A percentile compares a stretch with the other conserved stretches of the same genome.
Conservation (phyloP, 176 grass and related monocot genomes). For the Hyparrhenia diplandra region DNA sequence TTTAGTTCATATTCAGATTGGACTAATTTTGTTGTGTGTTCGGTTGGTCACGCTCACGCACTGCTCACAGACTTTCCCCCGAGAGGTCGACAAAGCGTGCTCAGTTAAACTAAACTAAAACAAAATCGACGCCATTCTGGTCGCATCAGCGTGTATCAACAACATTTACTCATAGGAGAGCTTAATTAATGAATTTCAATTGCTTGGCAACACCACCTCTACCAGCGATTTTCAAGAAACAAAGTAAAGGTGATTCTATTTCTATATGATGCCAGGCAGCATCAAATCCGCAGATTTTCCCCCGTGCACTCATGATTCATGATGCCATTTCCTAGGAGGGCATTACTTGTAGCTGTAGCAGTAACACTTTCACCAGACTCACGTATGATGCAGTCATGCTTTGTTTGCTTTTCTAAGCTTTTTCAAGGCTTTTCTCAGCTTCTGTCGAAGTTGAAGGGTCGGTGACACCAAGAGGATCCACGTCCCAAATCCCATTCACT, state of each 20-base stretch:
- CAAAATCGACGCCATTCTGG: too few species aligned
- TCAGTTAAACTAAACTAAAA: not conserved
- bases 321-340: not conserved
- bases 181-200: not conserved
- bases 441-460: not conserved
- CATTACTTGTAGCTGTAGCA: not conserved
- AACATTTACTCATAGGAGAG: not conserved
- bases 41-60: too few species aligned
- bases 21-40: too few species aligned
- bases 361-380: not conserved
- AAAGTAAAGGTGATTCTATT: not conserved
- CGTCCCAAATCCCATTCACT: too few species aligned
- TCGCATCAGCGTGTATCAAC: not conserved
- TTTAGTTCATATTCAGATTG: too few species aligned
- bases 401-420: not conserved
- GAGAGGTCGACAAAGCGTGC: not conserved
- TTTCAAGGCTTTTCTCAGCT: not conserved
- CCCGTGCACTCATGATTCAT: not conserved
- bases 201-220: not conserved
- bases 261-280: too few species aligned
- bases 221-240: not conserved
- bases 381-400: not conserved
- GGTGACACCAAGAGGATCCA: not conserved
- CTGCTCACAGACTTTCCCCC: too few species aligned
- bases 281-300: not conserved